Percentiles rank a stretch among this genome's conserved stretches.
phyloP scores from a whole-genome alignment of 768 basidiomycete species.

The Calocybe gangraenosa region DNA sequence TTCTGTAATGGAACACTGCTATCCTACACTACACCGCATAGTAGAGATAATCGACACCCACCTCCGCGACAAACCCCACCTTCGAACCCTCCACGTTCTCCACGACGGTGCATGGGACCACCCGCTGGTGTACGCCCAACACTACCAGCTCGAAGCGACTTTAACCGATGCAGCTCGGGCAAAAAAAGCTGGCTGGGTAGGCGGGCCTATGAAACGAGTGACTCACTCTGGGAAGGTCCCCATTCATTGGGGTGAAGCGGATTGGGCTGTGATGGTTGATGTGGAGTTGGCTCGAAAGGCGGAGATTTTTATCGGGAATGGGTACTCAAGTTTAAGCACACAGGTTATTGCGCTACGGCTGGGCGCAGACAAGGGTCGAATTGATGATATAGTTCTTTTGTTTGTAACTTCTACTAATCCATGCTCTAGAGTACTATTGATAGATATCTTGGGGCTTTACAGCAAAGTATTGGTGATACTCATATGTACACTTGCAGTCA shows the following conservation, averaged over 20 bases:
- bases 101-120: conserved; percentile 49
- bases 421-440: no score
- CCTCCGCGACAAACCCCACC: conserved; percentile 29
- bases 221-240: conserved; percentile 38
- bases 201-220: conserved; percentile 37
- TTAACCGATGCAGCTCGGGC: conserved; percentile 32
- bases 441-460: no score
- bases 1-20: conserved; percentile 41
- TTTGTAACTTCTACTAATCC: no score
- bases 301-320: conserved; percentile 42
- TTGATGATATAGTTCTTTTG: conserved; percentile 33
- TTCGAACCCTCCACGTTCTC: conserved; percentile 36
- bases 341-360: conserved; percentile 40
- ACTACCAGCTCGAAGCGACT: conserved; percentile 33
- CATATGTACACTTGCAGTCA: no score
- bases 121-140: conserved; percentile 37
- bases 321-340: conserved; percentile 43
- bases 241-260: conserved; percentile 32
- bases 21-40: conserved; percentile 36
- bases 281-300: conserved; percentile 41
- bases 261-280: conserved; percentile 41
- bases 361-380: conserved; percentile 29
- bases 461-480: no score
- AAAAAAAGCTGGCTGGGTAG: conserved; percentile 28
- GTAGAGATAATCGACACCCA: conserved; percentile 33